Evolutionary conservation across 1,139 yeast genomes (phyloP), one percentile per base, ranked within the genome.

Genomic region (Pichia norvegensis): DNA sequence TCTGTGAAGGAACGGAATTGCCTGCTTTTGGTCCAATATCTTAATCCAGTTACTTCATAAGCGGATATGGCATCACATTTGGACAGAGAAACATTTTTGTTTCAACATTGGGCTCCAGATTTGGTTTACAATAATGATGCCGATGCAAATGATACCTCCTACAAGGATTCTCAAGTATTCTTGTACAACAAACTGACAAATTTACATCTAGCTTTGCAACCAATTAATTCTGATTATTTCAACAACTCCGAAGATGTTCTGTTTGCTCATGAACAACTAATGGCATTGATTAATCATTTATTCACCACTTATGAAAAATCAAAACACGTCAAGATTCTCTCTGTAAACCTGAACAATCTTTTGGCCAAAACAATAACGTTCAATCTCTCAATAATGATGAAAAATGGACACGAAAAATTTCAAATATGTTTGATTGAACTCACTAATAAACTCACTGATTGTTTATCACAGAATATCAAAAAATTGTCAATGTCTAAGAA

Each of bases 401-500:
- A 49, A 35, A 54, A 50, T 17, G 64, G 61, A 2, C 59, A 63
- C 49, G 58, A 55, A 38, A 61, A 59, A 41, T 62, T 64, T 43
- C 59, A 52, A 38, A 56, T 59, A 37, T 53, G 46, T 19, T 45
- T 64, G 29, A 55, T 62, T 21, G 66, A 64, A 42, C 36, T 56
- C n/a, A 53, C 57, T 6, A 58, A 50, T 36, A 57, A 50, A 39
- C 40, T 59, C 38, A 48, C 44, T 23, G 58, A 57, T 29, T n/a
- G 51, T 1, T 25, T 63, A 16, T 44, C 47, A 13, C 14, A 50
- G 1, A 48, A 55, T 35, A 41, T 49, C 5, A 61, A 63, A 43
- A 62, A 62, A 42, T 29, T 62, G 3, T 55, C 63, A n/a, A 48
- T 62, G 55, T 58, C 56, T 11, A 50, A 53, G 21, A 62, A 58